Evolutionary conservation across 1,284 basidiomycete species (phyloP).

Genomic region (Ceratobasidium sp.): DNA sequence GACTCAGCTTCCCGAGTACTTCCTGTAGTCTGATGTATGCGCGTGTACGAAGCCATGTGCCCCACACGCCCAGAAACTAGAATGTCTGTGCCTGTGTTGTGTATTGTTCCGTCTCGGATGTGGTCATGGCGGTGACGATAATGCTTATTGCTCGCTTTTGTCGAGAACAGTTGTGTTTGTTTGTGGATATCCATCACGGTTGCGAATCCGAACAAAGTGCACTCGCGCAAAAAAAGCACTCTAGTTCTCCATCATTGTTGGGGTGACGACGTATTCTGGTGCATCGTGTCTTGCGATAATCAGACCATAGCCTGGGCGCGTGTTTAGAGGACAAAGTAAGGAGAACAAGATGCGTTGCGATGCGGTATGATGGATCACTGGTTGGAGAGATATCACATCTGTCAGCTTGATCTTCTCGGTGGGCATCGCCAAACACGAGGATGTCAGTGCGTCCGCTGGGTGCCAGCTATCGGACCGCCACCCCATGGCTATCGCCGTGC

Average conservation of each 20-base stretch:
- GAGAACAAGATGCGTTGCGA: neutral
- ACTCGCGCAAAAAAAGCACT: neutral
- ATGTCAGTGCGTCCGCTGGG: neutral
- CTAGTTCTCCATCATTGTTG: neutral
- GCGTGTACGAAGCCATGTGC: neutral
- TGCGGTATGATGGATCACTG: neutral
- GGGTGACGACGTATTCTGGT: neutral
- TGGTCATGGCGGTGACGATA: too few species aligned
- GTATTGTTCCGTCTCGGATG: neutral
- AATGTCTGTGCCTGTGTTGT: neutral
- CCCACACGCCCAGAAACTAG: neutral
- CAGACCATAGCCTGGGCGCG: neutral
- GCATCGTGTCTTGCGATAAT: neutral
- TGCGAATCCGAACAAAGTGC: neutral
- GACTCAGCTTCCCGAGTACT: constrained; percentile 39
- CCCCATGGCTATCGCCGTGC: neutral
- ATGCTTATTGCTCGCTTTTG: too few species aligned
- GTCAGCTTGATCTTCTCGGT: neutral
- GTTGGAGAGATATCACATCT: neutral
- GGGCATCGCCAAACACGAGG: neutral
- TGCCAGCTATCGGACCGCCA: constrained; percentile 1
- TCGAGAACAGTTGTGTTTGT: too few species aligned
- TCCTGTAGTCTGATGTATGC: constrained; percentile 13
- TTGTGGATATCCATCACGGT: neutral
- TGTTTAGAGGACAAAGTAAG: neutral